Evolutionary conservation across 495 filamentous ascomycete genomes (phyloP), one percentile per base, ranked within the genome.

Genomic region (Hypoxylon perforatum): DNA sequence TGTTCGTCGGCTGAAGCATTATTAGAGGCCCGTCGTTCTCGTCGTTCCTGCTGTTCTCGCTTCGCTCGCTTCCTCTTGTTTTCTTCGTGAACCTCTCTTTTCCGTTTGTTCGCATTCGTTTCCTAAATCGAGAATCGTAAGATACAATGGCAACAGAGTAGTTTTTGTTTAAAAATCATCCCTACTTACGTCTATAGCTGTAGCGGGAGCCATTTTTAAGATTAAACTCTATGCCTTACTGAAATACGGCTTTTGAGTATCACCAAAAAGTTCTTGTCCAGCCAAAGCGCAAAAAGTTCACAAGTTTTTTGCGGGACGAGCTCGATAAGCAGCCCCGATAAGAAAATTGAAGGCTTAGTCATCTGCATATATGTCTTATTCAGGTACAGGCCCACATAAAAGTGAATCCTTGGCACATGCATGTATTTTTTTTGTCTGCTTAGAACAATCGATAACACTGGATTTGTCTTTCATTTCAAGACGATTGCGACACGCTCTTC

Each of bases 261-360:
- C 47, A 49, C 39, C 47, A 30, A 38, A 58, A 44, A 17, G 7
- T 33, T 33, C 30, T 33, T 39, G 22, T 47, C 21, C 23, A 39
- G 23, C n/a, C 18, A 55, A 63, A 50, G 28, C 30, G 46, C 21
- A 50, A 63, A 70, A 70, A 66, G 52, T 58, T 70, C 57, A 61
- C 57, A 52, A 63, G 44, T 58, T 70, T 63, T 66, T 67, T 61
- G 67, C 62, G 67, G 67, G 64, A 62, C 64, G n/a, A 33, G 8
- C 30, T 12, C 38, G 71, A 73, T 73, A 73, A 71, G 57, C 19
- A 9, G 52, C 7, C 3, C 18, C 36, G 67, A 73, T 71, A 71
- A 73, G 60, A 51, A 57, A 47, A 52, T 63, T 59, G 11, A n/a
- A 8, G 14, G n/a, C 33, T 42, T 17, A 44, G 35, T 28, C 18